Evolutionary conservation across 1,284 basidiomycete species (phyloP).

Genomic region (Ganoderma meredithae): DNA sequence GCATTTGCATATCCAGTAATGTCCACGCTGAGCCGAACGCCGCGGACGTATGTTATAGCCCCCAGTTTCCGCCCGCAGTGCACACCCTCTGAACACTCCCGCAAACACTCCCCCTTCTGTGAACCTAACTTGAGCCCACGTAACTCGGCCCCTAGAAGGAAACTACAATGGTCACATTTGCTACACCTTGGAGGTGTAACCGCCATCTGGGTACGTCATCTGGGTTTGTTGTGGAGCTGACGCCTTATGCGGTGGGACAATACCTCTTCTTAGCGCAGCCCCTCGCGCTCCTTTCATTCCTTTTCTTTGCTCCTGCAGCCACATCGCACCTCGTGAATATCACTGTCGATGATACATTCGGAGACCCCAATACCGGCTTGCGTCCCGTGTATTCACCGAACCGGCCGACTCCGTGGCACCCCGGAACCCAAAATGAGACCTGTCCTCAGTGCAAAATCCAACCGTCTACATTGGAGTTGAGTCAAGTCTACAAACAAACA

Average conservation of each 20-base stretch:
- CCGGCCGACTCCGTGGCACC: neutral
- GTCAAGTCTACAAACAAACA: neutral
- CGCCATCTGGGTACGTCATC: neutral
- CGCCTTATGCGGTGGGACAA: neutral
- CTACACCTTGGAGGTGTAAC: neutral
- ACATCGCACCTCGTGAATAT: neutral
- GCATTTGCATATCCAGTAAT: neutral
- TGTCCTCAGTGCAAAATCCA: neutral
- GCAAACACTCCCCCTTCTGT: neutral
- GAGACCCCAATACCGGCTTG: neutral
- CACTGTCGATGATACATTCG: neutral
- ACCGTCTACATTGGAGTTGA: neutral
- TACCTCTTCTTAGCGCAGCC: neutral
- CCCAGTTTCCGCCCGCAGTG: neutral
- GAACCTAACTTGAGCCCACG: neutral
- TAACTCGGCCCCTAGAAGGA: neutral
- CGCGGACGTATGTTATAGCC: neutral
- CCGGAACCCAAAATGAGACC: neutral
- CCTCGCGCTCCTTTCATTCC: neutral
- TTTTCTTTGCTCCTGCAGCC: neutral
- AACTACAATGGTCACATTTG: neutral
- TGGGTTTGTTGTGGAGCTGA: neutral
- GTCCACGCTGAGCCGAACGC: neutral
- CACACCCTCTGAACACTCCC: neutral
- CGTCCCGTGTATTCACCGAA: neutral